Base-by-base conservation (phyloP, 345 rosid genomes). In the Linum usitatissimum region DNA sequence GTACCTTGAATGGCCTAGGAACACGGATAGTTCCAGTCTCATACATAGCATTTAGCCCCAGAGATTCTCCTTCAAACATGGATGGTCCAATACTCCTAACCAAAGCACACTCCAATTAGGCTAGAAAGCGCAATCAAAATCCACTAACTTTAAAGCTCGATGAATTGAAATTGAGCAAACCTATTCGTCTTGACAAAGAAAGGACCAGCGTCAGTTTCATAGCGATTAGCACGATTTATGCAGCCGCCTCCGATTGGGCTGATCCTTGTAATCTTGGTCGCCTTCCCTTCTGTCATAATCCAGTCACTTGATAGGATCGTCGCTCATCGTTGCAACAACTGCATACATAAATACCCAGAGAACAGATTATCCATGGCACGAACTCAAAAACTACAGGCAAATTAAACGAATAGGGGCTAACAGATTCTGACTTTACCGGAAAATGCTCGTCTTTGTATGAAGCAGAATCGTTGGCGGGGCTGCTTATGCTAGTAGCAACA, bases 51-150 rank as follows among this genome's bases (percentile, higher is more conserved):
- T 78, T 81, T 45, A 92, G 81, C 69, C 98, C 96, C 70, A 85
- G 88, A 77, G 95, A 93, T 67, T 92, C 96, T 64, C 81, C 95
- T 68, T 92, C 86, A 48, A 92, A 89, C 98, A 92, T 89, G 17
- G 78, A 75, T 39, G 90, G 93, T 64, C 90, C 91, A 18, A 92
- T 80, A 63, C 86, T 67, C 91, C 98, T 92, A 77, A 34, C 45
- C 20, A 68, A 68, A 42, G 31, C 9, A 38, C 31, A 62, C 53
- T 28, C 36, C 49, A 31, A 6, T 23, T 23, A 23, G 49, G 55
- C 19, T n/a, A 48, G 59, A 64, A 65, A 40, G 14, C 63, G 55
- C 48, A 64, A 23, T 21, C 21, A 9, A 30, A 42, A 31, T 19
- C 19, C 15, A 8, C 21, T 17, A 23, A 28, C n/a, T n/a, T 54